Evolutionary conservation across 345 rosid species (phyloP), one percentile per base, ranked within the genome.

Genomic region (Toxicodendron radicans): DNA sequence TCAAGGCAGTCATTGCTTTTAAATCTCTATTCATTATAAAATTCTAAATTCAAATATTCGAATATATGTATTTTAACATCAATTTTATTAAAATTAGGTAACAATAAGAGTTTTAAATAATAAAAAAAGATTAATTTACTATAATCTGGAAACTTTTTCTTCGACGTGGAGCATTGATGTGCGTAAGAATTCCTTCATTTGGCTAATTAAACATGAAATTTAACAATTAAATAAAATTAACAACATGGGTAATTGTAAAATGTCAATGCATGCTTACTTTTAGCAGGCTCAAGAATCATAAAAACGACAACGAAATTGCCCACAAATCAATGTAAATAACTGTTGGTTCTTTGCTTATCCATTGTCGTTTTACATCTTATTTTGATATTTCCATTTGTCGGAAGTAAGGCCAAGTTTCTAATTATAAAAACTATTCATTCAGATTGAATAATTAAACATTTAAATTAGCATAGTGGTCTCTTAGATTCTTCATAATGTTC

Each of bases 211-310:
- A 51, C 27, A 18, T 5, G 2, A 2, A n/a, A n/a, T n/a, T n/a
- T n/a, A n/a, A n/a, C n/a, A n/a, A n/a, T n/a, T n/a, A n/a, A n/a
- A n/a, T n/a, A n/a, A n/a, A 48, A 48, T 10, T 14, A 48, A 2
- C 52, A 53, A 60, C 49, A 46, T 63, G 56, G 75, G 61, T 32
- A 17, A 62, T 3, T 5, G 38, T 0, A 30, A 64, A 49, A 58
- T 52, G 35, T 10, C 54, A 33, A 18, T 58, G 74, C 43, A 6
- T 16, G 64, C 64, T 23, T n/a, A 14, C 43, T n/a, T 23, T 68
- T 66, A 48, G 32, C 81, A 64, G 74, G 77, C 64, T 77, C 73
- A 70, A 80, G 81, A 58, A 79, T 79, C 79, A 77, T 74, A 76
- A 73, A 51, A 76, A 70, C 59, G 66, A 24, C 71, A 74, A 60